phyloP scores from a whole-genome alignment of 148 eudicot species.

The Chenopodium berlandieri region DNA sequence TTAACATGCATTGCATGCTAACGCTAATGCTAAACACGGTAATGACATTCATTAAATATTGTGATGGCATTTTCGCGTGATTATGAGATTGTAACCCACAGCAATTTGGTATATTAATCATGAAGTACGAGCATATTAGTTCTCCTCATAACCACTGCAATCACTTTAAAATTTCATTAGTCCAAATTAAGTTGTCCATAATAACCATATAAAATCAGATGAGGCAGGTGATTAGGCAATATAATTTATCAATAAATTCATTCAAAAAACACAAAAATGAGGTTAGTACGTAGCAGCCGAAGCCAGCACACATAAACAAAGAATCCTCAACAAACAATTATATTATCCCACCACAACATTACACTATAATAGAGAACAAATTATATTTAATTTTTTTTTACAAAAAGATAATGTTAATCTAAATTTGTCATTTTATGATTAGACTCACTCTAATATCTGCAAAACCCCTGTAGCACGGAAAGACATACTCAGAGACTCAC shows the following conservation, averaged over 20 bases:
- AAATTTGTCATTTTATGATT: neutral
- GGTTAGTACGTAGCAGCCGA: neutral
- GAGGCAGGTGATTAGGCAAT: constrained; percentile 1
- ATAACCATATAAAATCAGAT: neutral
- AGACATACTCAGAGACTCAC: neutral
- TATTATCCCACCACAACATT: neutral
- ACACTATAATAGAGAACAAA: neutral
- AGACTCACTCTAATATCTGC: neutral
- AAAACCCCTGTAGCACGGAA: constrained; percentile 29
- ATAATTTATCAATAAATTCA: no score
- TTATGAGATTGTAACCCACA: no score
- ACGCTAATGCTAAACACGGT: no score
- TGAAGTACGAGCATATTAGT: neutral
- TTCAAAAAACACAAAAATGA: no score
- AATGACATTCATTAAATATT: no score
- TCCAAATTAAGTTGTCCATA: neutral
- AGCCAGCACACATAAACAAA: constrained; percentile 15
- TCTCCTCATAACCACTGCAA: neutral
- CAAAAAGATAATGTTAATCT: neutral
- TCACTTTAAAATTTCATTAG: neutral
- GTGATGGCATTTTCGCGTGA: no score
- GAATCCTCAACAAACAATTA: constrained; percentile 27
- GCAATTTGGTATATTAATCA: no score
- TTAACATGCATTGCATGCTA: no score
- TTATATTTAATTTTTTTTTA: no score